These are phyloP conservation scores for Dryas octopetala DNA, from an alignment of 306 rosid species.

Conservation along the genomic window DNA sequence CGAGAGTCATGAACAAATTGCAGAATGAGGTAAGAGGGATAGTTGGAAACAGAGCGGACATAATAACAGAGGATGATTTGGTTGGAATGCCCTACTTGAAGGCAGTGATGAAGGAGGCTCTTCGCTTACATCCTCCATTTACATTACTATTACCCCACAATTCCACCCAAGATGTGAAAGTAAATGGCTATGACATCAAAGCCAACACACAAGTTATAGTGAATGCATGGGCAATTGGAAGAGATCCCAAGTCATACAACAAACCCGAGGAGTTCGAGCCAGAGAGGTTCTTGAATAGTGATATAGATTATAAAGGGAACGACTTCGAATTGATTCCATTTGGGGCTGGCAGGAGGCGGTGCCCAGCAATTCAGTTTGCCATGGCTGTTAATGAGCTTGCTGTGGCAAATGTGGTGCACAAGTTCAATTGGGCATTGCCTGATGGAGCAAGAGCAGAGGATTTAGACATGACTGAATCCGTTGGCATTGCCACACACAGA, in stretches of 20 bases:
- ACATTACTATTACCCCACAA: neutral
- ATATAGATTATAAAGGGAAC: conserved; percentile 28
- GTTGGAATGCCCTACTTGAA: conserved; percentile 15
- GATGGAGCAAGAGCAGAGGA: conserved; percentile 13
- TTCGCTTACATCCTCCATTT: conserved; percentile 11
- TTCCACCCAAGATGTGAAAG: neutral
- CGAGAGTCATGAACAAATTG: conserved; percentile 12
- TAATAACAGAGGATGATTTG: conserved; percentile 1
- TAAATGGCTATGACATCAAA: neutral
- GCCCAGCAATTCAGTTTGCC: conserved; percentile 37
- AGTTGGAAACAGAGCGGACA: neutral
- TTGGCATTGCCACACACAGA: conserved; percentile 28
- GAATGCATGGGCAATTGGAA: too few relatives aligned
- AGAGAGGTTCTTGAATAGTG: conserved; percentile 14
- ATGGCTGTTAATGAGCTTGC: conserved; percentile 26
- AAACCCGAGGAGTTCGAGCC: too few relatives aligned
- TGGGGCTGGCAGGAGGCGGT: conserved; percentile 27
- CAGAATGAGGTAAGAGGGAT: neutral
- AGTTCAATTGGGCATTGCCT: conserved; percentile 35
- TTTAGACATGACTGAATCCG: conserved; percentile 38
- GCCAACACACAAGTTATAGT: conserved; percentile 13
- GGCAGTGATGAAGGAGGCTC: conserved; percentile 38
- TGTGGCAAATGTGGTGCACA: conserved; percentile 34
- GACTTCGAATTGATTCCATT: conserved; percentile 37
- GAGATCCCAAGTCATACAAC: too few relatives aligned